Conservation (phyloP, 768 basidiomycete genomes). For the Lactarius evosmus region DNA sequence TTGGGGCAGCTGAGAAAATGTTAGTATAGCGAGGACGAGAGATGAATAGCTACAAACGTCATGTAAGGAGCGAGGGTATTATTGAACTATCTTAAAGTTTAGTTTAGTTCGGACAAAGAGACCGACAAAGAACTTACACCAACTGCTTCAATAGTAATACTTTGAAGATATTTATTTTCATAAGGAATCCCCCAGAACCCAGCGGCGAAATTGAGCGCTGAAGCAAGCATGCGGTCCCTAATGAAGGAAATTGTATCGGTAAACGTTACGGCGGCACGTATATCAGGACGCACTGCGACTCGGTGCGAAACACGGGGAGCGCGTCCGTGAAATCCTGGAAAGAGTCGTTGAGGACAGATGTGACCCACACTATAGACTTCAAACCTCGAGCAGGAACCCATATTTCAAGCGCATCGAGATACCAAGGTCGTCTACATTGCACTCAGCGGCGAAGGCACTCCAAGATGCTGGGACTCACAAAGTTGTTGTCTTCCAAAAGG, state of each 20-base stretch:
- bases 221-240: conserved; percentile 50
- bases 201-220: conserved; percentile 50
- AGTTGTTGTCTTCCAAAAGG: conserved; percentile 87
- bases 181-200: conserved; percentile 51
- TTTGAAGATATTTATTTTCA: conserved; percentile 44
- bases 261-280: neutral
- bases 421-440: conserved; percentile 39
- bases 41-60: conserved; percentile 44
- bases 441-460: neutral
- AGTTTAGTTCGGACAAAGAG: neutral
- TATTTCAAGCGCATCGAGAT: conserved; percentile 45
- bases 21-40: conserved; percentile 3
- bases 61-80: conserved; percentile 81
- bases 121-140: conserved; percentile 34
- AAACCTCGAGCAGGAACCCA: conserved; percentile 41
- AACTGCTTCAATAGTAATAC: conserved; percentile 40
- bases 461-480: conserved; percentile 46
- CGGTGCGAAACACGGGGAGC: conserved; percentile 52
- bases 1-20: conserved; percentile 55
- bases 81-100: conserved; percentile 39
- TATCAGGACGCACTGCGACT: conserved; percentile 40
- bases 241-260: neutral
- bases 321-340: conserved; percentile 40
- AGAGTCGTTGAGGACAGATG: conserved; percentile 31
- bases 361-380: conserved; percentile 5